A percentile compares a stretch with the other conserved stretches of the same genome.
These are phyloP conservation scores for Termitomyces sp. DNA, from an alignment of 768 basidiomycete genomes.

Conservation along the genomic window DNA sequence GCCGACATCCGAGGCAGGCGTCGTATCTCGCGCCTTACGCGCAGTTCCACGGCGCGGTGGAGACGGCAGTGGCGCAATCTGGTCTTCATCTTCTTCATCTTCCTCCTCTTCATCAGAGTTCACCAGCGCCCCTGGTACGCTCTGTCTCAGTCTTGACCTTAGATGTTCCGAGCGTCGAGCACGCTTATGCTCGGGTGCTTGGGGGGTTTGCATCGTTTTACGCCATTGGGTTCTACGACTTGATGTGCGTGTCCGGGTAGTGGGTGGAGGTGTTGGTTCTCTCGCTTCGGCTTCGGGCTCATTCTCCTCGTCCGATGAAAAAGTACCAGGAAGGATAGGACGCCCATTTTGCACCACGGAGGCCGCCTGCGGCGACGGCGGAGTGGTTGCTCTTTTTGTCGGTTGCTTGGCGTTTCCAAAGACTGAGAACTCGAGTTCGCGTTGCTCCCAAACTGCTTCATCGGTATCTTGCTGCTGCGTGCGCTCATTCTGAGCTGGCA, in stretches of 20 bases:
- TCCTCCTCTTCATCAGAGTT: slow-evolving; percentile 29
- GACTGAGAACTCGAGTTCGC: slow-evolving; percentile 15
- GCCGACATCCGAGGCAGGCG: slow-evolving; percentile 22
- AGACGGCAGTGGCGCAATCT: slow-evolving; percentile 29
- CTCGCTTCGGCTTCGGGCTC: slow-evolving; percentile 24
- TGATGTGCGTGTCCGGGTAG: not conserved
- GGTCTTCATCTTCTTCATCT: slow-evolving; percentile 18
- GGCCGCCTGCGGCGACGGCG: not conserved
- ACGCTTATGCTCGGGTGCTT: not conserved
- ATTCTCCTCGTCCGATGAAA: slow-evolving; percentile 36
- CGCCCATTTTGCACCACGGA: slow-evolving; percentile 13
- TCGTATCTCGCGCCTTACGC: slow-evolving; percentile 23
- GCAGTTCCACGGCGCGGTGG: slow-evolving; percentile 17
- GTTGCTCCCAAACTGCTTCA: not conserved
- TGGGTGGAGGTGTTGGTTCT: slow-evolving; percentile 7
- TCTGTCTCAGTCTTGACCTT: slow-evolving; percentile 15
- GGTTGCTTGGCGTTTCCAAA: slow-evolving; percentile 14
- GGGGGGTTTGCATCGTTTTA: not conserved
- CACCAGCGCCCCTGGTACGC: slow-evolving; percentile 38
- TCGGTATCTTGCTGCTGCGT: not conserved
- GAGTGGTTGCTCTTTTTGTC: not conserved
- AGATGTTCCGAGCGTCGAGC: slow-evolving; percentile 4
- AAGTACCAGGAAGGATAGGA: slow-evolving; percentile 40
- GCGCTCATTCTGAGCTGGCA: slow-evolving; percentile 9
- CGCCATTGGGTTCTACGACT: not conserved